Evolutionary conservation across 495 filamentous ascomycete genomes (phyloP), one percentile per base, ranked within the genome.

Genomic region (Tuber microsphaerosporum): DNA sequence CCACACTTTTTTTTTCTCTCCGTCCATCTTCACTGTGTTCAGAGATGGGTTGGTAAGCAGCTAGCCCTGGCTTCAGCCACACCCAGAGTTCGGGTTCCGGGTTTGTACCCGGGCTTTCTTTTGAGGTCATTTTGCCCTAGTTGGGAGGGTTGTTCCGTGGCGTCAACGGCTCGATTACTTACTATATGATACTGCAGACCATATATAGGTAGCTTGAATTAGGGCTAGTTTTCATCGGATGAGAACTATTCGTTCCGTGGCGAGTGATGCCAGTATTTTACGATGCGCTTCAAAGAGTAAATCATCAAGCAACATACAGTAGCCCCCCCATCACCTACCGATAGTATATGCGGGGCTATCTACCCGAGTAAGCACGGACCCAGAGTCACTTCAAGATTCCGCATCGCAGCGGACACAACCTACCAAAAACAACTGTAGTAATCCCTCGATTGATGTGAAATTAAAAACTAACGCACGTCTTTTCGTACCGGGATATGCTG

Each of bases 1-100:
- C 72, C 77, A 75, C 73, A 79, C 70, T n/a, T 16, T 31, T 34
- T 19, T 65, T 34, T 34, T 19, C n/a, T 31, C 1, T 12, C 10
- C 12, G n/a, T n/a, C 48, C 7, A 56, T n/a, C 4, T 41, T 41
- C 39, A 41, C n/a, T 31, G 39, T 41, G 5, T 6, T 41, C 39
- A 41, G 4, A 41, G 14, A 5, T 0, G 14, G 12, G 26, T 65
- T 65, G 17, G 26, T 65, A 65, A 65, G 56, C 56, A 34, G 56
- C 0, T 65, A 4, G 26, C 56, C 26, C 4, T 12, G 14, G 12
- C 56, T 65, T 65, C 56, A 65, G 56, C 56, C 56, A 65, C 56
- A 34, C 12, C 2, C 26, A 34, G 56, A 65, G 26, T 34, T 34
- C 26, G 9, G 26, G 56, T 16, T 17, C 56, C 26, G 1, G 22